Conservation (phyloP, 768 basidiomycete species). For the Agrocybe pediades region DNA sequence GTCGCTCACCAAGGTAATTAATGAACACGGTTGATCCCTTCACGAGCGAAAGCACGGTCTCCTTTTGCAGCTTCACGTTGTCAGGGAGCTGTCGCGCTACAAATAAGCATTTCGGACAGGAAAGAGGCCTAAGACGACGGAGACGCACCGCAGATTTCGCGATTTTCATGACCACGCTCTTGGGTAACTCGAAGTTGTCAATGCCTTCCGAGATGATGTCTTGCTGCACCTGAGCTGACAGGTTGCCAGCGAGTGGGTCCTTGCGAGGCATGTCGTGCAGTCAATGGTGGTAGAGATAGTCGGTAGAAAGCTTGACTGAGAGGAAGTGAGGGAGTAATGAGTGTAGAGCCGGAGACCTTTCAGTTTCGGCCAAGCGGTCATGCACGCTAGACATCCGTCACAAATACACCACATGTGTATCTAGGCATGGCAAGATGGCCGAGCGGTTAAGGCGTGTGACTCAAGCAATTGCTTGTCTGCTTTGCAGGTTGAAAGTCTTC, state of each 20-base stretch:
- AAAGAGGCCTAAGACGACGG: background rate
- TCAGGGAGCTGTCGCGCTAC: conserved; percentile 69
- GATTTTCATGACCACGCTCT: conserved; percentile 78
- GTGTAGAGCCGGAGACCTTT: background rate
- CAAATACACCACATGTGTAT: background rate
- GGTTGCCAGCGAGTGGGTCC: conserved; percentile 52
- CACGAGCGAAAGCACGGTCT: conserved; percentile 79
- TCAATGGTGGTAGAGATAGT: background rate
- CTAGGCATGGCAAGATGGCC: conserved; percentile 40
- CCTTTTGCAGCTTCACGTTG: conserved; percentile 86
- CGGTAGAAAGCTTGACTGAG: too few relatives aligned
- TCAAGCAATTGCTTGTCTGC: conserved; percentile 27
- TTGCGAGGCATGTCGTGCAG: conserved; percentile 67
- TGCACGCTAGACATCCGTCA: background rate
- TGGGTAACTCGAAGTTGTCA: conserved; percentile 88
- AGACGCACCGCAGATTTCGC: conserved; percentile 78
- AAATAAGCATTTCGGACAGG: background rate
- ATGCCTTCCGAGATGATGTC: conserved; percentile 82
- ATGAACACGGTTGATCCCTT: conserved; percentile 96
- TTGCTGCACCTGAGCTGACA: conserved; percentile 78
- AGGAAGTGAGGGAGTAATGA: background rate
- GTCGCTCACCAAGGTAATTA: conserved; percentile 81
- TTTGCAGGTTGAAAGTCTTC: conserved; percentile 22
- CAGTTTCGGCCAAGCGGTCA: background rate
- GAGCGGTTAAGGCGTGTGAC: conserved; percentile 47